phyloP scores from a whole-genome alignment of 2,329 filamentous ascomycete species.

The Chalara sp. region DNA sequence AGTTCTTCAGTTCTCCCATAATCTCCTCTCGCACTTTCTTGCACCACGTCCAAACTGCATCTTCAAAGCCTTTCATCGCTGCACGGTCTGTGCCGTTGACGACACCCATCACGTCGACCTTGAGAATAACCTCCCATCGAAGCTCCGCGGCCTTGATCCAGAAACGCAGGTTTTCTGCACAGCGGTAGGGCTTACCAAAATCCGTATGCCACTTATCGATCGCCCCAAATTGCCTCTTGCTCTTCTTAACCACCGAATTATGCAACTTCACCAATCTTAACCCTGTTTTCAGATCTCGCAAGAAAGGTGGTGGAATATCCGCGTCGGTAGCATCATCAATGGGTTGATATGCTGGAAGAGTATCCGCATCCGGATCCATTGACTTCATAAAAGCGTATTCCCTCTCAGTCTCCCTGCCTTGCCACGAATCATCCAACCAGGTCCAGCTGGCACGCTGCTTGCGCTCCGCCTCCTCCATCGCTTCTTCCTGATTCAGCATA shows the following conservation, averaged over 20 bases:
- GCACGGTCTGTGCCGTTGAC: conserved; percentile 64
- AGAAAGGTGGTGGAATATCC: conserved; percentile 62
- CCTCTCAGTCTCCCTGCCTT: conserved; percentile 64
- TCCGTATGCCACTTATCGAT: conserved; percentile 90
- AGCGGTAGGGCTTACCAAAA: conserved; percentile 88
- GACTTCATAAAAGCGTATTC: conserved; percentile 77
- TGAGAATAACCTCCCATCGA: conserved; percentile 80
- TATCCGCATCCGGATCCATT: conserved; percentile 54
- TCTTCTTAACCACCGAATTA: conserved; percentile 81
- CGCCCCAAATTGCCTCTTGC: conserved; percentile 77
- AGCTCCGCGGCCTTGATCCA: conserved; percentile 96
- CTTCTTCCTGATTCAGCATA: conserved; percentile 71
- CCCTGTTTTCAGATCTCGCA: conserved; percentile 69
- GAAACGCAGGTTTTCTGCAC: conserved; percentile 87
- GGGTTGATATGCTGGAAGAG: conserved; percentile 63
- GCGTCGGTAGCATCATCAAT: conserved; percentile 36
- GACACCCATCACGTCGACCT: conserved; percentile 78
- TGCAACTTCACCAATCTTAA: conserved; percentile 79
- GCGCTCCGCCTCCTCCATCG: conserved; percentile 65
- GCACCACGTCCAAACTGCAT: conserved; percentile 78
- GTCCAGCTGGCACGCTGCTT: conserved; percentile 62
- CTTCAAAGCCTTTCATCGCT: conserved; percentile 77
- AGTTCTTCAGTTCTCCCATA: conserved; percentile 51
- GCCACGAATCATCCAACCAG: conserved; percentile 79
- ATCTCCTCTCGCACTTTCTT: conserved; percentile 77